These are phyloP conservation scores for Trametes elegans DNA, from an alignment of 768 basidiomycete species.

Conservation along the genomic window DNA sequence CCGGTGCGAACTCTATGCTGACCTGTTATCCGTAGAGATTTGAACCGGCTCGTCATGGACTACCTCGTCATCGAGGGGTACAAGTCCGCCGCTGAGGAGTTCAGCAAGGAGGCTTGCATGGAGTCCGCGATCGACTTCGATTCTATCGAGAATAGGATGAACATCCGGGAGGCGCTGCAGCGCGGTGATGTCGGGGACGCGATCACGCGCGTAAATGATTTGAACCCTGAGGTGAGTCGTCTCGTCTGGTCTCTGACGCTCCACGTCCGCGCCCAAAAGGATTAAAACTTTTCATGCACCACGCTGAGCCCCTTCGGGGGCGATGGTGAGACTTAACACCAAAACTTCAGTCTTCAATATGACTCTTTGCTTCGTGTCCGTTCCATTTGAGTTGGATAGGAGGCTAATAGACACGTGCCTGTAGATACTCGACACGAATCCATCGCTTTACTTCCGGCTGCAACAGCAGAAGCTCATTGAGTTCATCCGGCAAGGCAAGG, in stretches of 20 bases:
- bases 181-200: slow-evolving; percentile 94
- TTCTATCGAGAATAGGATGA: slow-evolving; percentile 91
- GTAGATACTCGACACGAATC: slow-evolving; percentile 96
- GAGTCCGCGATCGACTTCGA: slow-evolving; percentile 80
- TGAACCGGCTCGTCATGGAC: slow-evolving; percentile 94
- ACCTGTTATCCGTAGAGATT: slow-evolving; percentile 56
- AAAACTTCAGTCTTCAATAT: slow-evolving; percentile 98
- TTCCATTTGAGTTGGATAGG: not conserved
- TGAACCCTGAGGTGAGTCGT: slow-evolving; percentile 90
- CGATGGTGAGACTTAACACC: slow-evolving; percentile 81
- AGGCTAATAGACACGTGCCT: slow-evolving; percentile 21
- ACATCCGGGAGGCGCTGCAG: slow-evolving; percentile 90
- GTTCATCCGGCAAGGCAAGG: slow-evolving; percentile 78
- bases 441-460: slow-evolving; percentile 89
- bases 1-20: slow-evolving; percentile 22
- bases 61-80: slow-evolving; percentile 98
- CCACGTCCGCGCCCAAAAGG: slow-evolving; percentile 42
- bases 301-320: slow-evolving; percentile 81
- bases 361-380: slow-evolving; percentile 39
- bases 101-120: slow-evolving; percentile 84
- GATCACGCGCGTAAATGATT: slow-evolving; percentile 91
- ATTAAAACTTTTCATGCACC: slow-evolving; percentile 98
- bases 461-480: slow-evolving; percentile 97
- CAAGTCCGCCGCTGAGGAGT: slow-evolving; percentile 93
- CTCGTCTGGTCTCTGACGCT: slow-evolving; percentile 10